Conservation (phyloP, 2,329 filamentous ascomycete species). For the Colletotrichum filicis region DNA sequence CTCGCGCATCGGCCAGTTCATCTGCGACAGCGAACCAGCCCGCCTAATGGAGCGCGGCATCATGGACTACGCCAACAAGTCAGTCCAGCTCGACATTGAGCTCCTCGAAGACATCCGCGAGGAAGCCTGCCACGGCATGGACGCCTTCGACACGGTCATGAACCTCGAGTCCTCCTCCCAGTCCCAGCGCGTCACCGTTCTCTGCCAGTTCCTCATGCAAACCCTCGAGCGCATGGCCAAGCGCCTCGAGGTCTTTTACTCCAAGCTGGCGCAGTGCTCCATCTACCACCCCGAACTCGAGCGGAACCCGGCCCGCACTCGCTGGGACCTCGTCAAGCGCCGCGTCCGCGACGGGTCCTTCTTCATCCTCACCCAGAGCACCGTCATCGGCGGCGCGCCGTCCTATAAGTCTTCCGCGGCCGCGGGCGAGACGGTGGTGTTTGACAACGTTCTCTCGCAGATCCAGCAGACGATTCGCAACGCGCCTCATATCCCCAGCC, state of each 20-base stretch:
- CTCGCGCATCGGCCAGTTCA: constrained; percentile 60
- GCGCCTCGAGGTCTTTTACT: constrained; percentile 62
- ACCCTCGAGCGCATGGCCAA: constrained; percentile 64
- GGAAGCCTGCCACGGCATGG: constrained; percentile 65
- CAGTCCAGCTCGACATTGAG: constrained; percentile 62
- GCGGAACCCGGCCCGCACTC: constrained; percentile 61
- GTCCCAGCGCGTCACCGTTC: constrained; percentile 49
- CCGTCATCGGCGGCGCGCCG: constrained; percentile 43
- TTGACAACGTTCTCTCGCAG: constrained; percentile 57
- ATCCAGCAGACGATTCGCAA: constrained; percentile 49
- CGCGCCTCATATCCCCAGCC: constrained; percentile 37
- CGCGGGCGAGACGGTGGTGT: constrained; percentile 51
- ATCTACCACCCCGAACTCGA: constrained; percentile 64
- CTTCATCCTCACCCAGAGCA: constrained; percentile 57
- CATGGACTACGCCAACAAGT: constrained; percentile 59
- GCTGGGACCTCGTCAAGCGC: constrained; percentile 62
- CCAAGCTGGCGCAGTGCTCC: constrained; percentile 58
- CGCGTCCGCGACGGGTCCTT: constrained; percentile 62
- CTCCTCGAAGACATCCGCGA: constrained; percentile 64
- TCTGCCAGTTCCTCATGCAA: constrained; percentile 61
- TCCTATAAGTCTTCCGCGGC: constrained; percentile 39
- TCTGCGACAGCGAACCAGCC: constrained; percentile 56
- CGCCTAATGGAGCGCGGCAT: constrained; percentile 64
- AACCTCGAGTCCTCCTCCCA: constrained; percentile 51
- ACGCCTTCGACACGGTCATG: constrained; percentile 61